A percentile compares a stretch with the other conserved stretches of the same genome.
Evolutionary conservation across 257 asterid species (phyloP).

Genomic region (Solanum neorickii): DNA sequence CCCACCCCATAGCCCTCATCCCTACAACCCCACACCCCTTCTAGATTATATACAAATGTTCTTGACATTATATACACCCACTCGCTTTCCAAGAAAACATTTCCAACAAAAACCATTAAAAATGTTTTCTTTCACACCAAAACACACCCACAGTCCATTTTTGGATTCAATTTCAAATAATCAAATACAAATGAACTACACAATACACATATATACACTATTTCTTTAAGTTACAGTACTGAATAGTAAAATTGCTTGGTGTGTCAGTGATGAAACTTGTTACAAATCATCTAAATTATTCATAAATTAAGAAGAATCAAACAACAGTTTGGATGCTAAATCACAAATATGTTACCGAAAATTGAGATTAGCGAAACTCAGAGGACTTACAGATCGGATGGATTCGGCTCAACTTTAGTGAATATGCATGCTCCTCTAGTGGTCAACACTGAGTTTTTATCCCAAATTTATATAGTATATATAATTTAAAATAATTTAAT

Average conservation of each 20-base stretch:
- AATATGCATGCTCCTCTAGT: neutral
- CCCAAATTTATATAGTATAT: neutral
- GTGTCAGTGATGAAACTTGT: neutral
- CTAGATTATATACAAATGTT: neutral
- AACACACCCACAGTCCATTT: neutral
- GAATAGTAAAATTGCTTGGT: neutral
- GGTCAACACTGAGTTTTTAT: neutral
- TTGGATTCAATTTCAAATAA: neutral
- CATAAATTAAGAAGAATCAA: neutral
- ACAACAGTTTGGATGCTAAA: neutral
- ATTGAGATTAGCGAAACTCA: neutral
- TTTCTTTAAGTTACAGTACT: neutral
- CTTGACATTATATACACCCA: neutral
- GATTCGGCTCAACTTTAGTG: neutral
- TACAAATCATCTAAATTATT: neutral
- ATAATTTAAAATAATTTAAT: no score
- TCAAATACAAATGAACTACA: neutral
- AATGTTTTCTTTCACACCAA: neutral
- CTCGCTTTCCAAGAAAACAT: neutral
- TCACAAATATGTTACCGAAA: neutral
- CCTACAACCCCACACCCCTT: neutral
- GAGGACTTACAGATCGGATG: neutral
- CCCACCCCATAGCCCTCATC: neutral
- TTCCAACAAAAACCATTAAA: neutral
- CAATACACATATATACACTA: neutral